A percentile compares a stretch with the other conserved stretches of the same genome.
These are phyloP conservation scores for Artemisia argyi DNA, from an alignment of 129 eudicot species.

Conservation along the genomic window DNA sequence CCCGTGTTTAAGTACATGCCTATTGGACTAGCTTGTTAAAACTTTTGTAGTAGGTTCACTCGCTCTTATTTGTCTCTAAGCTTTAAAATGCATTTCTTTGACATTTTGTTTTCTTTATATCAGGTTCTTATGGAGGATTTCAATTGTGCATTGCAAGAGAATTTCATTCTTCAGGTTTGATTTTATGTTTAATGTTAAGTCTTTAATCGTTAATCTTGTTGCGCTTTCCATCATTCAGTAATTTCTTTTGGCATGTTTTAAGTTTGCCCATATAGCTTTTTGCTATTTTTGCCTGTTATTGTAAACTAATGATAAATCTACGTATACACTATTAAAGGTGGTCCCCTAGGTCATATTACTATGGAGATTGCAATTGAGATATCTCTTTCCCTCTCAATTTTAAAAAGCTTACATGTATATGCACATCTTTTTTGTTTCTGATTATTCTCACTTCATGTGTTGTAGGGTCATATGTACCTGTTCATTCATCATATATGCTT, in stretches of 20 bases:
- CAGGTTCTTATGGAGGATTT: slow-evolving; percentile 91
- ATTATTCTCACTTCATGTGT: slow-evolving; percentile 36
- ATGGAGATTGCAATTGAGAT: neutral
- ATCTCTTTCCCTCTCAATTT: neutral
- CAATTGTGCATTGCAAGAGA: slow-evolving; percentile 94
- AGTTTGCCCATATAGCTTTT: no score
- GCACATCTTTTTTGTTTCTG: slow-evolving; percentile 23
- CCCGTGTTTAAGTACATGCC: neutral
- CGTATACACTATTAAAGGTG: neutral
- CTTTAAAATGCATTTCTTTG: slow-evolving; percentile 10
- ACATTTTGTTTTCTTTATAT: slow-evolving; percentile 15
- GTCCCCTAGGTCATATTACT: neutral
- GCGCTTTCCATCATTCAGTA: slow-evolving; percentile 1
- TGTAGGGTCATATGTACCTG: slow-evolving; percentile 96
- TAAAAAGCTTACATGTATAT: slow-evolving; percentile 13
- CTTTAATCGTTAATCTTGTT: slow-evolving; percentile 1
- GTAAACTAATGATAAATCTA: no score
- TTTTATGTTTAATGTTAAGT: slow-evolving; percentile 19
- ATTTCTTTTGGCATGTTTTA: no score
- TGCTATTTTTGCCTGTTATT: no score
- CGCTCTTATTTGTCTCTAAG: slow-evolving; percentile 6
- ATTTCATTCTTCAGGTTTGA: slow-evolving; percentile 80
- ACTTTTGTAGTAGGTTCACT: slow-evolving; percentile 4
- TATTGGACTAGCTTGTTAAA: slow-evolving; percentile 1
- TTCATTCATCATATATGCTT: slow-evolving; percentile 78